phyloP scores from a whole-genome alignment of 2,329 filamentous ascomycete genomes.

The Ceratocystis albifundus region DNA sequence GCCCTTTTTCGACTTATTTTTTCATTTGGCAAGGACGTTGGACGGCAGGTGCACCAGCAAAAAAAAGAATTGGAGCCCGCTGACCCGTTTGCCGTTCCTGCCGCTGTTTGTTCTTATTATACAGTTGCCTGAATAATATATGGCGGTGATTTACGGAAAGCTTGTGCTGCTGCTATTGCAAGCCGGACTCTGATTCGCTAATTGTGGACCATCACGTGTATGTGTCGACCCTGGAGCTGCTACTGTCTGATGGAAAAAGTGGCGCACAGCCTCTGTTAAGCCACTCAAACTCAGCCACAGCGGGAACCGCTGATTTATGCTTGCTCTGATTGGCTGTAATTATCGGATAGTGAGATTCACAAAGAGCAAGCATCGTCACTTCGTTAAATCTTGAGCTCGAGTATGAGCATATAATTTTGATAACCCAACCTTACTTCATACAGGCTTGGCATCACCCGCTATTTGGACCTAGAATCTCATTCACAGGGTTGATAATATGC shows the following conservation, averaged over 20 bases:
- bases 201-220: background rate
- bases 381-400: too few relatives aligned
- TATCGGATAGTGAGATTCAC: too few relatives aligned
- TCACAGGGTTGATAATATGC: too few relatives aligned
- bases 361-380: too few relatives aligned
- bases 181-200: too few relatives aligned
- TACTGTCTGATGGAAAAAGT: background rate
- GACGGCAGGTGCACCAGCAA: constrained; percentile 11
- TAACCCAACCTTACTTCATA: too few relatives aligned
- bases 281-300: too few relatives aligned
- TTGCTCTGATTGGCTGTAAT: background rate
- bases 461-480: too few relatives aligned
- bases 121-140: too few relatives aligned
- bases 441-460: too few relatives aligned
- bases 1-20: background rate
- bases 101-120: background rate
- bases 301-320: background rate
- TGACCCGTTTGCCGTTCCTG: constrained; percentile 14
- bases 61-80: constrained; percentile 3
- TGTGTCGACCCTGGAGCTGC: background rate
- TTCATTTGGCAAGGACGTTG: background rate
- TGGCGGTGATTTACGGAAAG: constrained; percentile 10
- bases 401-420: too few relatives aligned
- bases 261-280: too few relatives aligned
- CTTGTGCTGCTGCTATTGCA: background rate